A percentile compares a stretch with the other conserved stretches of the same genome.
These are phyloP conservation scores for Schizophyllum amplum DNA, from an alignment of 1,284 basidiomycete genomes.

Conservation along the genomic window DNA sequence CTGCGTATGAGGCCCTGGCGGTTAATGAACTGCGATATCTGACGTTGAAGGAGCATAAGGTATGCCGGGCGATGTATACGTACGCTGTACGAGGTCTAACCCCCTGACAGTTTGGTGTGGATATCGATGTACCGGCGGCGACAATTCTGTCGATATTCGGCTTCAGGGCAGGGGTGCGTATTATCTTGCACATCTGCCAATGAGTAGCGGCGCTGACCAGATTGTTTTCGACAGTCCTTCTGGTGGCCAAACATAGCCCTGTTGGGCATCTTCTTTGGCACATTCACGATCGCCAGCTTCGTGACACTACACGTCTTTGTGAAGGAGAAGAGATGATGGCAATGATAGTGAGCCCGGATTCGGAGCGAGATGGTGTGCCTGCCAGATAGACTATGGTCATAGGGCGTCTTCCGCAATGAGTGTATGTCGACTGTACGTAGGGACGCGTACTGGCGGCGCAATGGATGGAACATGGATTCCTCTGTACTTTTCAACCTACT, in stretches of 20 bases:
- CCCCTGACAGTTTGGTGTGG: conserved; percentile 72
- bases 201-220: conserved; percentile 1
- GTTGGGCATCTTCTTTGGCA: conserved; percentile 75
- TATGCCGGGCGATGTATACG: conserved; percentile 24
- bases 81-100: background rate
- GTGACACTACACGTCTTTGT: conserved; percentile 82
- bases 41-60: conserved; percentile 86
- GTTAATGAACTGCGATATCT: conserved; percentile 94
- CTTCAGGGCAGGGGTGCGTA: conserved; percentile 67
- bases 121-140: conserved; percentile 90
- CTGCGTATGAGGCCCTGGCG: conserved; percentile 93
- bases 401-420: no score
- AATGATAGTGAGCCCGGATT: no score
- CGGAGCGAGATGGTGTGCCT: no score
- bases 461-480: no score
- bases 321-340: conserved; percentile 79
- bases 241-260: conserved; percentile 92
- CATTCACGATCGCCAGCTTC: conserved; percentile 71
- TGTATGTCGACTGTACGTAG: no score
- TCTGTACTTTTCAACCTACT: no score
- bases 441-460: no score
- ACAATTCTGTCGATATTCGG: conserved; percentile 89
- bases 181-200: background rate
- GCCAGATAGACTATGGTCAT: no score
- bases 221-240: conserved; percentile 55